Evolutionary conservation across 2,329 filamentous ascomycete genomes (phyloP).

Genomic region (Lachnellula arida): DNA sequence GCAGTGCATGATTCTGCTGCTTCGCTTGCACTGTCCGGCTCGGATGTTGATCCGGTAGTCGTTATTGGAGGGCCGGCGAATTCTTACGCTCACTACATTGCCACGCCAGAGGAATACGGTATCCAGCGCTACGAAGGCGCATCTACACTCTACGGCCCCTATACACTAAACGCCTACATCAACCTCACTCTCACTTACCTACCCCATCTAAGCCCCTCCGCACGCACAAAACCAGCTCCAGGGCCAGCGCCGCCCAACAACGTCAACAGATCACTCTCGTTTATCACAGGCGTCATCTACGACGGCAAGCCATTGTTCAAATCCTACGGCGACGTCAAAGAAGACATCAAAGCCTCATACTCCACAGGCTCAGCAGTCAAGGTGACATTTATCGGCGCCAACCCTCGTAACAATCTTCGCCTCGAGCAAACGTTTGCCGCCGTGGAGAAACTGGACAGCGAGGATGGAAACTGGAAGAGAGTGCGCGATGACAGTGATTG

Average conservation of each 20-base stretch:
- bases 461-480: constrained; percentile 52
- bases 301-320: constrained; percentile 64
- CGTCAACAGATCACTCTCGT: constrained; percentile 66
- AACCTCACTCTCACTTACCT: constrained; percentile 75
- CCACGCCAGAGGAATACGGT: constrained; percentile 73
- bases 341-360: constrained; percentile 51
- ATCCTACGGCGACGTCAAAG: constrained; percentile 63
- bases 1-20: constrained; percentile 54
- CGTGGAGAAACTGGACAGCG: constrained; percentile 57
- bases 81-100: constrained; percentile 75
- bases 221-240: constrained; percentile 39
- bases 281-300: constrained; percentile 74
- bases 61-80: constrained; percentile 87
- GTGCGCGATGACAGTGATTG: constrained; percentile 76
- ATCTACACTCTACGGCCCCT: constrained; percentile 79
- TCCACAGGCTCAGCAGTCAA: constrained; percentile 55
- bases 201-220: constrained; percentile 54
- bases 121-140: constrained; percentile 94
- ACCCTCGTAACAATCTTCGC: constrained; percentile 82
- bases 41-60: constrained; percentile 57
- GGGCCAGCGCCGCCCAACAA: constrained; percentile 75
- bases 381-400: constrained; percentile 76
- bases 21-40: constrained; percentile 34
- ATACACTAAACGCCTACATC: constrained; percentile 82
- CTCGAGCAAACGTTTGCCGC: constrained; percentile 74